phyloP scores from a whole-genome alignment of 108 stramenopile genomes.

The Pelagomonas calceolata region DNA sequence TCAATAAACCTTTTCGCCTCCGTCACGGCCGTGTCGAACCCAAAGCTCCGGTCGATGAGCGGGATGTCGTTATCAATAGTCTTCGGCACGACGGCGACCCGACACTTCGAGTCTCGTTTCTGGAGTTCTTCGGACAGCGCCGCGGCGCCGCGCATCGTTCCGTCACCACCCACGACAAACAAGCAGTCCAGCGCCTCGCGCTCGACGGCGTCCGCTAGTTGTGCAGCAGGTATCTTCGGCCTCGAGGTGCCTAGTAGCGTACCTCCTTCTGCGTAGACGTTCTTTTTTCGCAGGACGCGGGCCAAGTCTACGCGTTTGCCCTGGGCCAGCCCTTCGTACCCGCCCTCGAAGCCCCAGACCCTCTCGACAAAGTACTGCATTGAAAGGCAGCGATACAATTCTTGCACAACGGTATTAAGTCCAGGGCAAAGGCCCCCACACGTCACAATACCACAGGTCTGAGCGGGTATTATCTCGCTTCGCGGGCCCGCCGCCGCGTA shows the following conservation, averaged over 20 bases:
- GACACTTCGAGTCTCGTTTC: constrained; percentile 60
- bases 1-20: constrained; percentile 73
- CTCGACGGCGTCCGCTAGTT: constrained; percentile 60
- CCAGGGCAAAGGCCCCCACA: constrained; percentile 95
- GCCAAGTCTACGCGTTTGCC: not conserved
- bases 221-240: constrained; percentile 82
- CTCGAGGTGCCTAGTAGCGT: constrained; percentile 78
- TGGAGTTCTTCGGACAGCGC: not conserved
- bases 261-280: constrained; percentile 89
- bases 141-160: constrained; percentile 89
- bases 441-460: too few relatives aligned
- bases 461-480: too few relatives aligned
- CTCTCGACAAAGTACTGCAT: constrained; percentile 69
- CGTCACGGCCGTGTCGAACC: constrained; percentile 80
- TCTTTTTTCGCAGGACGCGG: too few relatives aligned
- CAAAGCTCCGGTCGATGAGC: constrained; percentile 88
- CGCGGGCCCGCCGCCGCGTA: too few relatives aligned
- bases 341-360: constrained; percentile 61
- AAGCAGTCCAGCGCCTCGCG: constrained; percentile 60
- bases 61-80: constrained; percentile 74
- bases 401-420: constrained; percentile 89
- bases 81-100: constrained; percentile 91
- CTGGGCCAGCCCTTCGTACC: not conserved
- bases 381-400: constrained; percentile 65
- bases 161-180: constrained; percentile 95